Base-by-base conservation (phyloP, 164 flowering plant genomes). In the Magnolia changhungtana region DNA sequence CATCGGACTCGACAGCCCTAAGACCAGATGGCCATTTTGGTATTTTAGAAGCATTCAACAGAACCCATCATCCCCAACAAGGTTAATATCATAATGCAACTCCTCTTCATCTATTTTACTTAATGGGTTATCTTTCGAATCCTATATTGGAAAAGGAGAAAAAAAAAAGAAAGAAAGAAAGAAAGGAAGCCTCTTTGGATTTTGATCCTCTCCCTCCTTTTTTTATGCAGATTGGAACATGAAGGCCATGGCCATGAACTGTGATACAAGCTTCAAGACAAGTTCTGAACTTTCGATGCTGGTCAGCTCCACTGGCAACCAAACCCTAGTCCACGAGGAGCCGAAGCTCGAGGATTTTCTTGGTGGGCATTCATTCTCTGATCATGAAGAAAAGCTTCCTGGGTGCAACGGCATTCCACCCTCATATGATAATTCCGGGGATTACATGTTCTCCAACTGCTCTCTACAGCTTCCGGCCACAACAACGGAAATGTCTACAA, bases 301-400 rank as follows among this genome's bases (percentile, higher is more conserved):
- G 1, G 83, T 87, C 85, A 86, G 85, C 80, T 80, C 89, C 75
- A 82, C 82, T 81, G 84, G 74, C 72, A 82, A 72, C 72, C 86
- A 84, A 23, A 81, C 75, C 73, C 80, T 80, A 10, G 81, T 79
- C 50, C 79, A 75, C 3, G 88, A 86, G 61, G 89, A 81, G 29
- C 97, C 97, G 11, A 95, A 93, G 84, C 93, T 95, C 2, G 98
- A 95, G 77, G 91, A 93, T 77, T 93, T 95, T 75, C 88, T 95
- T 1, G 97, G 94, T 16, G 82, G 87, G 14, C 86, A 85, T 72
- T 84, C 91, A 1, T 83, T 86, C 19, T 71, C 85, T 21, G 80
- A 81, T 74, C 88, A 83, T 52, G 80, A 81, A 0, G 80, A 82
- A 23, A 81, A 82, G 55, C 74, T 77, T 64, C 50, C 67, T 13